Evolutionary conservation across 2,329 filamentous ascomycete genomes (phyloP).

Genomic region (Cadophora malorum): DNA sequence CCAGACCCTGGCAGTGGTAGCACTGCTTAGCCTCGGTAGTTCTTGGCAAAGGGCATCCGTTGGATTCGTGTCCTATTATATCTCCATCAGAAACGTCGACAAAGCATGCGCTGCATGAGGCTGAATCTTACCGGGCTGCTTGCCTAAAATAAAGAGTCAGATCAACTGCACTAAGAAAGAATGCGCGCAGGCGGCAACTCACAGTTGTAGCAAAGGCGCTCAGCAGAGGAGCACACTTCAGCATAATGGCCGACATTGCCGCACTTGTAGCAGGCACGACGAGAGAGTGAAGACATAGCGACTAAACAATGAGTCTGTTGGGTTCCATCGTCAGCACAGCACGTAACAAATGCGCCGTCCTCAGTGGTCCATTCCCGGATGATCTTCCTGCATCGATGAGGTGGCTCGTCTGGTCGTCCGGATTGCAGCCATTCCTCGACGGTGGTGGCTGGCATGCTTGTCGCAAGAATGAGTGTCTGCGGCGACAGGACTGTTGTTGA

Average conservation of each 20-base stretch:
- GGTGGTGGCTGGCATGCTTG: slow-evolving; percentile 43
- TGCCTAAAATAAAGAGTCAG: slow-evolving; percentile 57
- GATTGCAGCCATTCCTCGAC: slow-evolving; percentile 45
- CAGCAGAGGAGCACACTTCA: slow-evolving; percentile 96
- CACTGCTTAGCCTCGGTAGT: slow-evolving; percentile 99
- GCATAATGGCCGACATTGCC: slow-evolving; percentile 81
- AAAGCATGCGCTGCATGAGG: slow-evolving; percentile 12
- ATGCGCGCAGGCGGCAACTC: slow-evolving; percentile 48
- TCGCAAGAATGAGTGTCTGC: slow-evolving; percentile 23
- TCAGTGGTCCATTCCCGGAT: slow-evolving; percentile 43
- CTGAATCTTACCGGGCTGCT: slow-evolving; percentile 72
- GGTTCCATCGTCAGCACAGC: slow-evolving; percentile 47
- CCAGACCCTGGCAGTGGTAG: slow-evolving; percentile 98
- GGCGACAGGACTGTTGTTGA: slow-evolving; percentile 29
- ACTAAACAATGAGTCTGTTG: slow-evolving; percentile 45
- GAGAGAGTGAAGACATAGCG: slow-evolving; percentile 78
- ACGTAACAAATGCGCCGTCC: slow-evolving; percentile 45
- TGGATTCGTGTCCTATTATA: slow-evolving; percentile 85
- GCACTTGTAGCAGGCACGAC: slow-evolving; percentile 76
- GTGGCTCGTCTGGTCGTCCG: slow-evolving; percentile 41
- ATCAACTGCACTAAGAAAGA: slow-evolving; percentile 10
- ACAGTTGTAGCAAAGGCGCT: slow-evolving; percentile 99
- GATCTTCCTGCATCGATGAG: slow-evolving; percentile 46
- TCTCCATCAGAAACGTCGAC: slow-evolving; percentile 30
- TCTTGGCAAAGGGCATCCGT: slow-evolving; percentile 93